Evolutionary conservation across 495 filamentous ascomycete genomes (phyloP).

Genomic region (Venustampulla echinocandica): DNA sequence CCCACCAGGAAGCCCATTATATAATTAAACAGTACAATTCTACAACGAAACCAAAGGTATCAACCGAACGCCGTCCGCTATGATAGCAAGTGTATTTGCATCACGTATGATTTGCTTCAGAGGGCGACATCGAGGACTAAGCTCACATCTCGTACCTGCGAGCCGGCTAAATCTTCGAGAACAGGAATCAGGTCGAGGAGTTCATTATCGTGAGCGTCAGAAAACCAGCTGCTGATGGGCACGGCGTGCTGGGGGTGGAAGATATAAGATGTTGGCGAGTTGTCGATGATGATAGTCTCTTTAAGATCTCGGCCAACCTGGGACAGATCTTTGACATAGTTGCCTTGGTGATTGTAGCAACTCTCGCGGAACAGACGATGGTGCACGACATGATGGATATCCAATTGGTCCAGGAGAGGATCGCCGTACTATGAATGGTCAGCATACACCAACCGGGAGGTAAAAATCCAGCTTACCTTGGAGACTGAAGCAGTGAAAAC

Average conservation of each 20-base stretch:
- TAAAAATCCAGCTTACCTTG: slow-evolving; percentile 54
- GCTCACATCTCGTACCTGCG: slow-evolving; percentile 90
- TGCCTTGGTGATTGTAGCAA: slow-evolving; percentile 98
- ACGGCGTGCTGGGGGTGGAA: slow-evolving; percentile 99
- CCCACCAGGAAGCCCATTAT: slow-evolving; percentile 21
- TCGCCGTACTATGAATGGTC: slow-evolving; percentile 69
- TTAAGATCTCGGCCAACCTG: slow-evolving; percentile 92
- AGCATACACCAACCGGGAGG: slow-evolving; percentile 5
- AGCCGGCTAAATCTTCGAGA: slow-evolving; percentile 87
- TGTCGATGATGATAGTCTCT: slow-evolving; percentile 99
- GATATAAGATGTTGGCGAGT: slow-evolving; percentile 98
- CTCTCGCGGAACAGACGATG: slow-evolving; percentile 95
- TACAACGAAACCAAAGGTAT: slow-evolving; percentile 27
- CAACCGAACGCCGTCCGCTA: slow-evolving; percentile 43
- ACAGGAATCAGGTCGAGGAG: slow-evolving; percentile 96
- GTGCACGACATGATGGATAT: slow-evolving; percentile 95
- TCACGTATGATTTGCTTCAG: slow-evolving; percentile 37
- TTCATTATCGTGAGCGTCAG: slow-evolving; percentile 99
- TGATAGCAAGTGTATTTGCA: slow-evolving; percentile 31
- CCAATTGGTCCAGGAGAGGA: slow-evolving; percentile 89
- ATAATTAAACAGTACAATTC: slow-evolving; percentile 29
- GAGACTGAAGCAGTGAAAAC: slow-evolving; percentile 98
- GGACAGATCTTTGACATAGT: slow-evolving; percentile 98
- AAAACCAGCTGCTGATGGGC: slow-evolving; percentile 99
- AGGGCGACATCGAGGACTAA: slow-evolving; percentile 93